phyloP scores from a whole-genome alignment of 768 basidiomycete species.

The Tricholoma sp. region DNA sequence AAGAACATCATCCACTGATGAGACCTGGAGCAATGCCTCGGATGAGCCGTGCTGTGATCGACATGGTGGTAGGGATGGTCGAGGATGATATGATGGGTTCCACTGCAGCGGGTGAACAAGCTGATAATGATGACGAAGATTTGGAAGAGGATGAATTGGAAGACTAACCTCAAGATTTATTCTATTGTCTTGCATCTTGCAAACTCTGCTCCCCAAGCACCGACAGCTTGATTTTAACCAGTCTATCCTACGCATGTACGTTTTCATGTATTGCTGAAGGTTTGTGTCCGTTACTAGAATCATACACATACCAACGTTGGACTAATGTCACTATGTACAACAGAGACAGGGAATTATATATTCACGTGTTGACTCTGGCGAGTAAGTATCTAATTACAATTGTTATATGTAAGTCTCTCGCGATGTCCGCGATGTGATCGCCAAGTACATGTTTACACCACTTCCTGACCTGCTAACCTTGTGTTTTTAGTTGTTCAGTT shows the following conservation, averaged over 20 bases:
- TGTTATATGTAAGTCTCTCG: too few species aligned
- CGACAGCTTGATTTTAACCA: background rate
- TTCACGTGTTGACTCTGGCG: too few species aligned
- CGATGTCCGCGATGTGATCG: too few species aligned
- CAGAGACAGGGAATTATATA: background rate
- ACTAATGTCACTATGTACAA: background rate
- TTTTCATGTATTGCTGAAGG: background rate
- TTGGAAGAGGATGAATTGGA: constrained; percentile 46
- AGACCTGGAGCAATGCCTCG: constrained; percentile 62
- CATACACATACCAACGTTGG: background rate
- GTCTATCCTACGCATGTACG: background rate
- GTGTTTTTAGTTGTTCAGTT: too few species aligned
- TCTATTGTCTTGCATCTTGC: background rate
- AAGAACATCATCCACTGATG: constrained; percentile 56
- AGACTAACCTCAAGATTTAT: constrained; percentile 16
- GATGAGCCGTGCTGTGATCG: constrained; percentile 61
- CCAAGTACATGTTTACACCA: too few species aligned
- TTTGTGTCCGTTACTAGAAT: background rate
- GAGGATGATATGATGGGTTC: constrained; percentile 44
- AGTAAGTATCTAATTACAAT: too few species aligned
- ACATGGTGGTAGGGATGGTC: constrained; percentile 63
- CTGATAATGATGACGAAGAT: constrained; percentile 31
- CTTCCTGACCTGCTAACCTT: too few species aligned
- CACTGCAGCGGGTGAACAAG: constrained; percentile 20
- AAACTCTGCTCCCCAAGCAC: background rate